These are phyloP conservation scores for Lycium barbarum DNA, from an alignment of 257 asterid species.

Conservation along the genomic window DNA sequence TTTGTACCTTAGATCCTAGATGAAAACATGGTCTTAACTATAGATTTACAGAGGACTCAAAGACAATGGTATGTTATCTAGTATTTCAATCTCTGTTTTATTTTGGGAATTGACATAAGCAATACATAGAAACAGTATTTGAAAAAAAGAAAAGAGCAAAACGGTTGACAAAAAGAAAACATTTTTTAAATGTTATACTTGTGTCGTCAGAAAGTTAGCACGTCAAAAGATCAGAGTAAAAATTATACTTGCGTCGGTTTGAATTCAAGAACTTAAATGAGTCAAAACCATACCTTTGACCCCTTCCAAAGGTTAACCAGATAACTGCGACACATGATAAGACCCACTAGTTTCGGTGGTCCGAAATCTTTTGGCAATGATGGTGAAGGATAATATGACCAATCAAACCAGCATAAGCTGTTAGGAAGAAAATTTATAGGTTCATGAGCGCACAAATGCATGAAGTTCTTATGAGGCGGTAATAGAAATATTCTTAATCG, in stretches of 20 bases:
- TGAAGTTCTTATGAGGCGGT: background rate
- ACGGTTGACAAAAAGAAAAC: too few species aligned
- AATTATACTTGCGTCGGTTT: background rate
- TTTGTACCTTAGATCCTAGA: background rate
- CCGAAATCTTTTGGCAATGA: conserved; percentile 18
- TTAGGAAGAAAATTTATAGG: conserved; percentile 15
- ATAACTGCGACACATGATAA: background rate
- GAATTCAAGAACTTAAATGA: background rate
- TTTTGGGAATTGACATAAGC: too few species aligned
- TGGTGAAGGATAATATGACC: background rate
- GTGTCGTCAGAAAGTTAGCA: too few species aligned
- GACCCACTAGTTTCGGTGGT: background rate
- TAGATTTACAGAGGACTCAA: background rate
- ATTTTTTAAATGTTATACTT: too few species aligned
- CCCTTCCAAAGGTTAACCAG: background rate
- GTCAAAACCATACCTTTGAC: conserved; percentile 10
- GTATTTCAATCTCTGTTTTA: too few species aligned
- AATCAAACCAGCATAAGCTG: conserved; percentile 23
- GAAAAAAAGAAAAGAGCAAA: too few species aligned
- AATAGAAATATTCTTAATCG: conserved; percentile 20
- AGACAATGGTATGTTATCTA: background rate
- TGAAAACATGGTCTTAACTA: background rate
- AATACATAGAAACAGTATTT: too few species aligned
- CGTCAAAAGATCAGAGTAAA: too few species aligned
- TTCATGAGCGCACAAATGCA: background rate